Evolutionary conservation across 345 rosid genomes (phyloP).

Genomic region (Populus euphratica): DNA sequence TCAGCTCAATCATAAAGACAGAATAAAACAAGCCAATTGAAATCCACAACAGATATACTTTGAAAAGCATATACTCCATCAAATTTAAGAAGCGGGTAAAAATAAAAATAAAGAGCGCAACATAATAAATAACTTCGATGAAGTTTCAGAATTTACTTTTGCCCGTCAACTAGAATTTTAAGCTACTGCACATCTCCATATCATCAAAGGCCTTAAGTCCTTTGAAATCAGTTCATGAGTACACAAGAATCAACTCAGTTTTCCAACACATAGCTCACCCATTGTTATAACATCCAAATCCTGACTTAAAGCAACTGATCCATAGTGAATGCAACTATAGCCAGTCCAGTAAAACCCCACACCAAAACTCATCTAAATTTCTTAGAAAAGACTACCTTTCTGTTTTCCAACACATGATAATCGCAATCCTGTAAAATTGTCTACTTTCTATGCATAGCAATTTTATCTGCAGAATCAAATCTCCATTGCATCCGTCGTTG

Average conservation of each 20-base stretch:
- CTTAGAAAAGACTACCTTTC: background rate
- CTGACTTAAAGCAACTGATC: background rate
- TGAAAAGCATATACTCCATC: background rate
- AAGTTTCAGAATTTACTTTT: too few relatives aligned
- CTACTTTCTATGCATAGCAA: background rate
- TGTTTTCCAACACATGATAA: background rate
- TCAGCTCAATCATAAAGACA: background rate
- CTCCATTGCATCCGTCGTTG: background rate
- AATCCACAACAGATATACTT: background rate
- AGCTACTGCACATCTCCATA: too few relatives aligned
- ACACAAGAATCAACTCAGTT: background rate
- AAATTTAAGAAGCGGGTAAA: background rate
- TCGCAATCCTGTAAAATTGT: background rate
- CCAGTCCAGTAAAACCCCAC: background rate
- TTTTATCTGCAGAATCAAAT: background rate
- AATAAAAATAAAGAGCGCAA: background rate
- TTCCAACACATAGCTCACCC: background rate
- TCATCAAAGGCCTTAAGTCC: too few relatives aligned
- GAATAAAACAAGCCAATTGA: background rate
- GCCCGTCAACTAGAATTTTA: too few relatives aligned
- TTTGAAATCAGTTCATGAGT: too few relatives aligned
- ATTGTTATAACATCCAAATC: background rate
- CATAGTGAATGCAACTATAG: background rate
- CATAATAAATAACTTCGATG: too few relatives aligned
- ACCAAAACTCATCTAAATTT: background rate